Conservation (phyloP, 768 basidiomycete species). For the Lactarius evosmus region DNA sequence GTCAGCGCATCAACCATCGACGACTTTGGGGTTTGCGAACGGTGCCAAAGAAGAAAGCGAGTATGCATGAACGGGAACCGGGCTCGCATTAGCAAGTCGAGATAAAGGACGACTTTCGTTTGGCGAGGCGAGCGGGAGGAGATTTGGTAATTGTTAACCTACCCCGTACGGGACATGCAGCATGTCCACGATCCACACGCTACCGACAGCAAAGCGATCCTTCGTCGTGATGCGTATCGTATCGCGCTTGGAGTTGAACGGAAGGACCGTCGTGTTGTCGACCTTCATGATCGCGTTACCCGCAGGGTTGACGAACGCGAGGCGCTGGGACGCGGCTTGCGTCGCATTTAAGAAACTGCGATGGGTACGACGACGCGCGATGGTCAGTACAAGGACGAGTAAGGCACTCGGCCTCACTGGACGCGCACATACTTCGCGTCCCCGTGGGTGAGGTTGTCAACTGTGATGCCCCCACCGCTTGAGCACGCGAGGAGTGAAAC, state of each 20-base stretch:
- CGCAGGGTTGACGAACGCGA: constrained; percentile 62
- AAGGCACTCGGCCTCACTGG: neutral
- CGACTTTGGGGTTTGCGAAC: too few relatives aligned
- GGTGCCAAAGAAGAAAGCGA: too few relatives aligned
- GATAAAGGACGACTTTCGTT: neutral
- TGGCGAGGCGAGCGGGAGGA: neutral
- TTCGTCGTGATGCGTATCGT: constrained; percentile 59
- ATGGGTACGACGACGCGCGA: neutral
- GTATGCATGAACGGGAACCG: too few relatives aligned
- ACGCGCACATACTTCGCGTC: constrained; percentile 46
- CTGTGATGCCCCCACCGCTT: constrained; percentile 35
- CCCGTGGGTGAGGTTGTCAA: constrained; percentile 71
- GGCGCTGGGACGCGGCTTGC: constrained; percentile 45
- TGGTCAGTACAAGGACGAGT: neutral
- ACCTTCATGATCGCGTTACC: constrained; percentile 76
- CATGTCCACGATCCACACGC: constrained; percentile 63
- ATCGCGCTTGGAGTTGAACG: constrained; percentile 56
- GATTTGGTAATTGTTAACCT: constrained; percentile 34
- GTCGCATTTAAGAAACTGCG: constrained; percentile 46
- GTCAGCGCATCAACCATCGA: neutral
- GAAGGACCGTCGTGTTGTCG: constrained; percentile 60
- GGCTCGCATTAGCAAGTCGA: too few relatives aligned
- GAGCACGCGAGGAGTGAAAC: neutral
- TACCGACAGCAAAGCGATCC: constrained; percentile 54
- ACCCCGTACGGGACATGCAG: constrained; percentile 64